Base-by-base conservation (phyloP, 371 early-diverging fungal species). In the Phascolomyces articulosus region DNA sequence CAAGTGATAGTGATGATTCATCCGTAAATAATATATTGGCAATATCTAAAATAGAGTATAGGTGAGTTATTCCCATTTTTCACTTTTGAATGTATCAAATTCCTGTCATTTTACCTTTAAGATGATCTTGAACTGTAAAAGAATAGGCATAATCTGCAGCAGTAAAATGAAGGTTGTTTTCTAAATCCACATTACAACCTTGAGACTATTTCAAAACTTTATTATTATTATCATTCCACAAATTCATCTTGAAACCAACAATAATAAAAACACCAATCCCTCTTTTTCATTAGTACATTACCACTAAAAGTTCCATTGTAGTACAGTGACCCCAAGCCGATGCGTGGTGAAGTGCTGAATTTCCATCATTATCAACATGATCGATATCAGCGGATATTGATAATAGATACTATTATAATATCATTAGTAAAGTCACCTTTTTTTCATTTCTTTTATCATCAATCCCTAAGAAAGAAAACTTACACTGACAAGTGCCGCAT, bases 281-380 rank as follows among this genome's bases (percentile, higher is more conserved):
- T n/a, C n/a, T n/a, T n/a, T n/a, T n/a, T n/a, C n/a, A n/a, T n/a
- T n/a, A n/a, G n/a, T n/a, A n/a, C n/a, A n/a, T 64, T 75, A 79
- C 82, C 38, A 77, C 76, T 20, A 82, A 28, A 26, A 82, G 54
- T 40, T 79, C 79, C 76, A 82, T 82, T 10, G 80, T 80, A 18
- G 75, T 70, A 11, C 69, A 67, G 66, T 80, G 79, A 1, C 80
- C 83, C 83, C 83, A 83, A 1, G 80, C 83, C 1, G 80, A 73
- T 27, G 83, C 83, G 65, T 83, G 70, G 65, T 83, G 83, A 0
- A 83, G 63, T 1, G 83, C 83, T 9, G 83, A 80, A 53, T 83
- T 83, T 7, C 83, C 83, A 24, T 79, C 77, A 61, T 83, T 78
- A 64, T 83, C 83, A 10, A 74, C 69, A 71, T 83, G 80, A 59